Base-by-base conservation (phyloP, 306 rosid species). In the Rosa persica region DNA sequence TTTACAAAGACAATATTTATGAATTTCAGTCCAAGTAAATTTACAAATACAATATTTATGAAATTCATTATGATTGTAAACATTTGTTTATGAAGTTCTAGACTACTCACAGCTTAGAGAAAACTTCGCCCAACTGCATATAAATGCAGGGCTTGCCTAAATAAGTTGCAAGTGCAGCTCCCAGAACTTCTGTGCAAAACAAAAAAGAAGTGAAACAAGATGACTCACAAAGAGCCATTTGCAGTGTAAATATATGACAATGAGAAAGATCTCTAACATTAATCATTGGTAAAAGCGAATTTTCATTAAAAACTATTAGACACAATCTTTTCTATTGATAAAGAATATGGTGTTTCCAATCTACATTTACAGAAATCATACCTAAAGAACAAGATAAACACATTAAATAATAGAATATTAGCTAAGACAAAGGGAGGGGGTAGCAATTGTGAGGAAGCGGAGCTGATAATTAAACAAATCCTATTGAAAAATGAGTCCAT, bases 51-150 rank as follows among this genome's bases (percentile, higher is more conserved):
- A 27, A 27, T 27, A 27, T 27, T 27, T 27, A 51, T 69, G 4
- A 20, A 15, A 71, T 13, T 61, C 30, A n/a, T 60, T 20, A 46
- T 25, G 16, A 38, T 20, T 49, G 25, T 44, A 39, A 3, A 44
- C 11, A 76, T 12, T 73, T 67, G 30, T 64, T 23, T 64, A 19
- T 39, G 27, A 34, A 60, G 74, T 67, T 88, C 20, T 77, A 72
- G 69, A 64, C 62, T 30, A 84, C 96, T 88, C 87, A 96, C 99
- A 72, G 88, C 81, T 91, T 97, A 70, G 99, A 93, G 89, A 91
- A 96, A 76, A 96, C 99, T 96, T 91, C 92, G 85, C 99, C 99
- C 0, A 98, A 91, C 82, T 96, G 93, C 99, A 96, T 78, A 87
- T 96, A 96, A 78, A 89, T 75, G 67, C 97, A 98, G 74, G 97